These are phyloP conservation scores for Trichoderma asperelloides DNA, from an alignment of 495 filamentous ascomycete species.

Conservation along the genomic window DNA sequence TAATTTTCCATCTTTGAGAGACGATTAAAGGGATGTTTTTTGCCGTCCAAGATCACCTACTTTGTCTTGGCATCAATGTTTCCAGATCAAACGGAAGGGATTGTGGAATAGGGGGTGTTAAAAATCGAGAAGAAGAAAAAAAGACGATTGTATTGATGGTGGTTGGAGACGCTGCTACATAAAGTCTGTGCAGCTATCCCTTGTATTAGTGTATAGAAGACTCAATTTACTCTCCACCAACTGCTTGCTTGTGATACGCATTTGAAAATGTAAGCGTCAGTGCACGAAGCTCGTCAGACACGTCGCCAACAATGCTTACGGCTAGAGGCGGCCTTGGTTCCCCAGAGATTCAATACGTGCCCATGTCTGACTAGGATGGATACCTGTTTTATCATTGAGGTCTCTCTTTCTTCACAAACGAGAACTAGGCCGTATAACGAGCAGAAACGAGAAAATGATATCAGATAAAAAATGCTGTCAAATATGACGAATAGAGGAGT, in stretches of 20 bases:
- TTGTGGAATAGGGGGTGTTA: neutral
- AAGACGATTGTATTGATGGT: neutral
- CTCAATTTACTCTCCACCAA: conserved; percentile 1
- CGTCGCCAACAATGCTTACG: neutral
- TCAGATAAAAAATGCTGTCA: neutral
- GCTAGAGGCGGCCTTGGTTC: too few species aligned
- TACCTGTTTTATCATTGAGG: too few species aligned
- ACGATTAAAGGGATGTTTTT: neutral
- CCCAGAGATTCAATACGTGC: too few species aligned
- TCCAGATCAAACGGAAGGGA: neutral
- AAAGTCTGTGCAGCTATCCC: neutral
- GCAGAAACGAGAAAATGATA: neutral
- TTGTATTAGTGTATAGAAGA: conserved; percentile 13
- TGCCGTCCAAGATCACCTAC: neutral
- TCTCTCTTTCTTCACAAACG: neutral
- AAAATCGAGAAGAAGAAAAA: neutral
- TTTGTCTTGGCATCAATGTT: neutral
- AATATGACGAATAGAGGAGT: neutral
- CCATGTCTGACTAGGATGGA: too few species aligned
- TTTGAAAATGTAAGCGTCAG: neutral
- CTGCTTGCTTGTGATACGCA: neutral
- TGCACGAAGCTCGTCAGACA: neutral
- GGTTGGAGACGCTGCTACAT: neutral
- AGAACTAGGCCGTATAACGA: neutral
- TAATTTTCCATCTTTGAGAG: neutral